A percentile compares a stretch with the other conserved stretches of the same genome.
Evolutionary conservation across 106 monocot genomes (phyloP).

Genomic region (Vanilla planifolia): DNA sequence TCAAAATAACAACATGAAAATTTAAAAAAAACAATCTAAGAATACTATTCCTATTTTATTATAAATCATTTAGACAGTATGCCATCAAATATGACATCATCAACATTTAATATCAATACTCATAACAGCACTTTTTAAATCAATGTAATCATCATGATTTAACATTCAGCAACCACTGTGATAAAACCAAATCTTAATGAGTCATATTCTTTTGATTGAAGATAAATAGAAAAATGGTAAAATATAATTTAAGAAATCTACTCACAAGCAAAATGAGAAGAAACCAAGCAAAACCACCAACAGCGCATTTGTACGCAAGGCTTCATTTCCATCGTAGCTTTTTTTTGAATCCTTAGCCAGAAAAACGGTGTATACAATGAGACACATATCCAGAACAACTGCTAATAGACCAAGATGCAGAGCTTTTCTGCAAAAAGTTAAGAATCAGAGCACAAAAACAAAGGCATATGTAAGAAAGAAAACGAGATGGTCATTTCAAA

Average conservation of each 20-base stretch:
- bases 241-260: background rate
- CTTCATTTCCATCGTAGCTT: slow-evolving; percentile 6
- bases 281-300: slow-evolving; percentile 9
- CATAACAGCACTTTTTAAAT: background rate
- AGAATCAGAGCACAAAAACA: background rate
- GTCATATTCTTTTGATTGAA: background rate
- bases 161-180: background rate
- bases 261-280: slow-evolving; percentile 18
- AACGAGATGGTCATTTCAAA: too few relatives aligned
- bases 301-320: slow-evolving; percentile 6
- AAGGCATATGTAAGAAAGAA: background rate
- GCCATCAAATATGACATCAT: background rate
- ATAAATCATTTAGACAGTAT: too few relatives aligned
- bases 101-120: background rate
- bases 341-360: slow-evolving; percentile 6
- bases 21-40: too few relatives aligned
- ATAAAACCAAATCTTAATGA: background rate
- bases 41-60: too few relatives aligned
- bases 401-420: slow-evolving; percentile 7
- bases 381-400: slow-evolving; percentile 2
- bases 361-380: slow-evolving; percentile 1
- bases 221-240: background rate
- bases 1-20: too few relatives aligned
- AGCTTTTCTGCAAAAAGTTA: slow-evolving; percentile 7
- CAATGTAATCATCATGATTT: too few relatives aligned